Evolutionary conservation across 768 basidiomycete genomes (phyloP).

Genomic region (Kwoniella shandongensis): DNA sequence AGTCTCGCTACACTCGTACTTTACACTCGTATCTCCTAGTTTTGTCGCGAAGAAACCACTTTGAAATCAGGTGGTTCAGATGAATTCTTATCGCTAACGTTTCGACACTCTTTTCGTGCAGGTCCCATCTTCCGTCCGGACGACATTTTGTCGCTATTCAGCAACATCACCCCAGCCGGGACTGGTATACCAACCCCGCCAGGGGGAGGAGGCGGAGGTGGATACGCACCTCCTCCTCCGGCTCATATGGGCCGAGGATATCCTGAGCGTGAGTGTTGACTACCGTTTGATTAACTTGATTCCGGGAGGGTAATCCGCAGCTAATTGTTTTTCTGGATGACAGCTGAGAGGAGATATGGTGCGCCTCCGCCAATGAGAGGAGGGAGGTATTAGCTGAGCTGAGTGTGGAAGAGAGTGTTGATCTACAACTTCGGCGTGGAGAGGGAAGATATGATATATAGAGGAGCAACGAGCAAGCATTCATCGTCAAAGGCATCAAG

Average conservation of each 20-base stretch:
- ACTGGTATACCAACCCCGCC: conserved; percentile 13
- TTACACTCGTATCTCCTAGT: too few relatives aligned
- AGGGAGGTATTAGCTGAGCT: conserved; percentile 8
- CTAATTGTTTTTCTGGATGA: too few relatives aligned
- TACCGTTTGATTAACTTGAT: neutral
- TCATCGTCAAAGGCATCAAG: too few relatives aligned
- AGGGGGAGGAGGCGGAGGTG: neutral
- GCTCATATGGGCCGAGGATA: conserved; percentile 22
- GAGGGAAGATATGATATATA: too few relatives aligned
- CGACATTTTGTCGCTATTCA: conserved; percentile 81
- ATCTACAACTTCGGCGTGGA: too few relatives aligned
- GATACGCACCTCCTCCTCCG: neutral
- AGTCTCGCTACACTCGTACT: too few relatives aligned
- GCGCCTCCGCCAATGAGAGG: conserved; percentile 24
- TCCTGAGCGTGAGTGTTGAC: conserved; percentile 28
- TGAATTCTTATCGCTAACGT: neutral
- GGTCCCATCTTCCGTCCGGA: conserved; percentile 88
- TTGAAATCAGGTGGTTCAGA: neutral
- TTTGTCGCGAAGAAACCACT: too few relatives aligned
- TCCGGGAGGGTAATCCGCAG: neutral
- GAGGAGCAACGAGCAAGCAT: too few relatives aligned
- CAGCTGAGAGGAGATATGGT: conserved; percentile 28
- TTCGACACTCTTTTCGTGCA: conserved; percentile 48
- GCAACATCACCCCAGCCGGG: conserved; percentile 55
- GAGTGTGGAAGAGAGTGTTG: neutral